Conservation (phyloP, 305 asterid species). For the Fraxinus greggii region DNA sequence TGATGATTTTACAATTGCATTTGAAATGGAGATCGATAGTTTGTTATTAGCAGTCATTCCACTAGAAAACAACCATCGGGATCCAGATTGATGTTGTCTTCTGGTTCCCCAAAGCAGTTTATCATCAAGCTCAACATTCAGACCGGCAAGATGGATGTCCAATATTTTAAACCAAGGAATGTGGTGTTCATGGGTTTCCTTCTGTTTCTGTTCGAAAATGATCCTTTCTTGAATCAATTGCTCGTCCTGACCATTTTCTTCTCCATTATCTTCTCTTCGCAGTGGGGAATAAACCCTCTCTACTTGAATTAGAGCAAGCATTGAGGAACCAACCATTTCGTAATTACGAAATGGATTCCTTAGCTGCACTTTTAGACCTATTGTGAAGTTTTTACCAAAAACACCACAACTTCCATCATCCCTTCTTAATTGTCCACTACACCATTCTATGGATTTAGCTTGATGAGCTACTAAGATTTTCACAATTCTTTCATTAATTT, state of each 20-base stretch:
- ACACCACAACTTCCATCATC: conserved; percentile 30
- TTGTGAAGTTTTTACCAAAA: conserved; percentile 40
- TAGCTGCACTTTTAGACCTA: conserved; percentile 74
- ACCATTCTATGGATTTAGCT: conserved; percentile 24
- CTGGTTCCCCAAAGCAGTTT: conserved; percentile 46
- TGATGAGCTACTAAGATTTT: conserved; percentile 38
- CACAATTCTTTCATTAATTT: conserved; percentile 31
- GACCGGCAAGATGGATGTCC: conserved; percentile 60
- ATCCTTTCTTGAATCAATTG: conserved; percentile 21
- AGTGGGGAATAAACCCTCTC: conserved; percentile 36
- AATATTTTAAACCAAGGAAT: conserved; percentile 48
- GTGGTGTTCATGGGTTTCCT: conserved; percentile 5
- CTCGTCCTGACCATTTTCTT: conserved; percentile 22
- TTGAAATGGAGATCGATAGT: conserved; percentile 36
- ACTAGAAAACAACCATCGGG: conserved; percentile 70
- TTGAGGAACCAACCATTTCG: conserved; percentile 66
- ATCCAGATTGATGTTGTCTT: conserved; percentile 63
- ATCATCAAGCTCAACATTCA: conserved; percentile 34
- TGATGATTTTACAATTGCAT: conserved; percentile 37
- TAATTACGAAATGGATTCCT: conserved; percentile 74
- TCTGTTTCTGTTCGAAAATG: conserved; percentile 20
- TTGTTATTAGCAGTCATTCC: conserved; percentile 52
- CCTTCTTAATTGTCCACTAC: conserved; percentile 8
- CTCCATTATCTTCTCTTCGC: conserved; percentile 16
- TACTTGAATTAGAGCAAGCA: conserved; percentile 68